These are phyloP conservation scores for Aspergillus calidoustus DNA, from an alignment of 2,329 filamentous ascomycete genomes.

Conservation along the genomic window DNA sequence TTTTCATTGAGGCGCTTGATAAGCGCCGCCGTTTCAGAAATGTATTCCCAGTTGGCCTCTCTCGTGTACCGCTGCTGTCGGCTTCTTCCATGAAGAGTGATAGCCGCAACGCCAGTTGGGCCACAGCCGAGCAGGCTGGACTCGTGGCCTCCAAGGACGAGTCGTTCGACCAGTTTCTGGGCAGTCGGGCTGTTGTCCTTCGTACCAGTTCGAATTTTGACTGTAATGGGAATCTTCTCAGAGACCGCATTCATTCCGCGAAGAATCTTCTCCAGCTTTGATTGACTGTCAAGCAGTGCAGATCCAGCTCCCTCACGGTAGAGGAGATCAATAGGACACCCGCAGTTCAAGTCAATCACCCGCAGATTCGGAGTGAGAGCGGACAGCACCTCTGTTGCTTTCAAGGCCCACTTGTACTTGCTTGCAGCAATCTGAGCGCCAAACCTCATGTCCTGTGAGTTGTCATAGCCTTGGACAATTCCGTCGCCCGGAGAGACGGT, in stretches of 20 bases:
- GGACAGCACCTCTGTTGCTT: constrained; percentile 81
- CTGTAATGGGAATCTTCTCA: constrained; percentile 86
- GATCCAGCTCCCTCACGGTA: constrained; percentile 88
- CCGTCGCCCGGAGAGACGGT: constrained; percentile 59
- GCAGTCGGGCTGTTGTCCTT: constrained; percentile 79
- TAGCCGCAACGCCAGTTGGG: constrained; percentile 85
- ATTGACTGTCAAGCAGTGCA: constrained; percentile 83
- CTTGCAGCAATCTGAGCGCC: constrained; percentile 92
- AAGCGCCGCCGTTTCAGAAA: constrained; percentile 83
- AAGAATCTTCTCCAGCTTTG: constrained; percentile 91
- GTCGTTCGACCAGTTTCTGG: constrained; percentile 76
- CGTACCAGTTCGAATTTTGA: constrained; percentile 93
- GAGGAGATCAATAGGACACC: constrained; percentile 94
- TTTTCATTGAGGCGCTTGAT: constrained; percentile 79
- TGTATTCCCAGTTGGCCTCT: constrained; percentile 93
- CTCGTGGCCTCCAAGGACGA: constrained; percentile 79
- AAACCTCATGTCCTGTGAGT: constrained; percentile 81
- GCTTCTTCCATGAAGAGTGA: constrained; percentile 91
- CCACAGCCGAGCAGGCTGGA: constrained; percentile 68
- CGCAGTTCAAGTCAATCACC: constrained; percentile 93
- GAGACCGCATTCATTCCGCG: constrained; percentile 95
- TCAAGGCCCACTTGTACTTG: constrained; percentile 88
- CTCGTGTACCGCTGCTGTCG: constrained; percentile 93
- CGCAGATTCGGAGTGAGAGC: constrained; percentile 80
- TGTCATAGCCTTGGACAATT: constrained; percentile 77